phyloP scores from a whole-genome alignment of 2,329 filamentous ascomycete species.

The Alternaria arbusti region DNA sequence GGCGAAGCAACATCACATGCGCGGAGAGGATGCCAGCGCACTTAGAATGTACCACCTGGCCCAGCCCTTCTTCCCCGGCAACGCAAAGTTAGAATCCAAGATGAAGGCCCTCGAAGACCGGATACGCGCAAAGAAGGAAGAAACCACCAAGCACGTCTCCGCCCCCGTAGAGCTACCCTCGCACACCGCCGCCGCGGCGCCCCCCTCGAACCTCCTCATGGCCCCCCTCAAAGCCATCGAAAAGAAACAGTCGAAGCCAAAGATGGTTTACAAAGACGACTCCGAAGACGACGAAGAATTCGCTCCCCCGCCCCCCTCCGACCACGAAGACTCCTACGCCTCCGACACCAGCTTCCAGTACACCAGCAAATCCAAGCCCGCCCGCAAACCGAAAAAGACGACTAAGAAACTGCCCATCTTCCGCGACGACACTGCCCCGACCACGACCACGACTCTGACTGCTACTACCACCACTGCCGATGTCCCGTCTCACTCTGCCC shows the following conservation, averaged over 20 bases:
- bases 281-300: conserved; percentile 53
- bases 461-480: not conserved
- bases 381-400: conserved; percentile 41
- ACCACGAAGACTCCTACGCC: conserved; percentile 49
- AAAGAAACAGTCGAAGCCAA: conserved; percentile 30
- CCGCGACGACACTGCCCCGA: conserved; percentile 34
- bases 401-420: conserved; percentile 48
- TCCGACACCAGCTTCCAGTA: conserved; percentile 48
- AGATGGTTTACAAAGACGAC: conserved; percentile 19
- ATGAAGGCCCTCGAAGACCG: conserved; percentile 62
- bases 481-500: conserved; percentile 7
- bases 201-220: conserved; percentile 45
- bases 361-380: conserved; percentile 40
- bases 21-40: conserved; percentile 78
- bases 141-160: conserved; percentile 24
- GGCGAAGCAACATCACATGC: conserved; percentile 87
- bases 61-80: conserved; percentile 82
- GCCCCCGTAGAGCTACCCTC: conserved; percentile 21
- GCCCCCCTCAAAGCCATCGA: conserved; percentile 38
- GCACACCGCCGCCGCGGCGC: conserved; percentile 11
- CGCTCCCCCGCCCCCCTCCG: conserved; percentile 42
- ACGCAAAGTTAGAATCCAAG: conserved; percentile 72
- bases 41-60: conserved; percentile 87
- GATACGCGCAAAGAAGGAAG: conserved; percentile 51
- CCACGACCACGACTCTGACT: not conserved